Evolutionary conservation across 2,329 filamentous ascomycete species (phyloP), one percentile per base, ranked within the genome.

Genomic region (Scedosporium apiospermum): DNA sequence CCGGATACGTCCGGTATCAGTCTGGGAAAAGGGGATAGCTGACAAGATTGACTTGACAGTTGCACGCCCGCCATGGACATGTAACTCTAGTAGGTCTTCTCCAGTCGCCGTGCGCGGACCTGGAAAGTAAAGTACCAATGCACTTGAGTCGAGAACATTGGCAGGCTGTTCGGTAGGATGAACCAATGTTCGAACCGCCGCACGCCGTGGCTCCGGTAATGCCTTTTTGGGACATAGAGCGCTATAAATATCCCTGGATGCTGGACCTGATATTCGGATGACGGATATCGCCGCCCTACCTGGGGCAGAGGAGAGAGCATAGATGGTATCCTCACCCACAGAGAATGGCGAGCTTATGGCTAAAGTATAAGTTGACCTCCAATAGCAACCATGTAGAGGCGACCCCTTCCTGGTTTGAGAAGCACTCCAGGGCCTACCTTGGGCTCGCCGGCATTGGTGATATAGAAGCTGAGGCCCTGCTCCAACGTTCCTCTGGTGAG

Each of bases 211-310:
- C 62, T 74, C 78, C 4, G 79, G 80, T 0, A 72, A 64, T 26
- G 73, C 65, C 55, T 77, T 80, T 3, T 65, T 66, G 4, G 82
- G 82, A 66, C 83, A 85, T 3, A 86, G 67, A 2, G 73, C 73
- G 44, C 71, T 69, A 66, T 84, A 85, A 34, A 86, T 73, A 80
- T 84, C 27, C 23, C 59, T 14, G n/a, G 83, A 93, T 55, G 86
- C 85, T 30, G 89, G 82, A 0, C 95, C 95, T 4, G 95, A 97
- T 27, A 96, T 81, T 14, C 95, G 86, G 61, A 98, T 86, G 42
- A 98, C 87, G 1, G 93, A 93, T 71, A 99, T 96, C 1, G 92
- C 95, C 53, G 91, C 92, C 71, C 87, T 87, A 1, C 93, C 95
- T 10, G 88, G 80, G 0, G 91, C 91, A 0, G 93, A 96, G 0